Evolutionary conservation across 768 basidiomycete species (phyloP), one percentile per base, ranked within the genome.

Genomic region (Suillus cothurnatus): DNA sequence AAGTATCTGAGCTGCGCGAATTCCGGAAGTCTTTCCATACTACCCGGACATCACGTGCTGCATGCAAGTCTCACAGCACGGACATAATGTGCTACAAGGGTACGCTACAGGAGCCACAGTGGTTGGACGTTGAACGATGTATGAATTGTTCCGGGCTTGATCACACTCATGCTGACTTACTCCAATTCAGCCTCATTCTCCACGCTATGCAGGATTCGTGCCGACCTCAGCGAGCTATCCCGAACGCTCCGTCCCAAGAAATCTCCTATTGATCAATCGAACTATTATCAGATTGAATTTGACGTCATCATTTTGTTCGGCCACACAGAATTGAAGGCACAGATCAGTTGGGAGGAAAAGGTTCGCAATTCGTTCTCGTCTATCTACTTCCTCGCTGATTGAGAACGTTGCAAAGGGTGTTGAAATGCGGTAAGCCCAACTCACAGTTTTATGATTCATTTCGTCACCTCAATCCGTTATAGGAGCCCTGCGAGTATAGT

Each of bases 271-370:
- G 12, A 41, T 28, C 66, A 49, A 36, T 50, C 61, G 21, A 19
- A 31, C 3, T 76, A 73, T 64, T 78, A 74, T 55, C 31, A 56
- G 39, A 6, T 73, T 32, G 32, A 62, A 0, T 81, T 71, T 52
- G 72, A 78, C 12, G 68, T 82, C 6, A 69, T 80, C 28, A 50
- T 82, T 11, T 67, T 73, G 8, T 78, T 79, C 41, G 81, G 81
- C 1, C 53, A 73, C 28, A 79, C 81, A 0, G 81, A 82, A 59
- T 67, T 81, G 49, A 80, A 79, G 65, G 81, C 80, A 0, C 77
- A 80, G 38, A 72, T 81, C 34, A 68, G 73, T 5, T 82, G 81
- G 81, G 66, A 67, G 31, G 77, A 81, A 39, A 72, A 73, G 69
- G 80, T 81, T 55, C 23, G 66, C 43, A 5, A 14, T 21, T 64